Conservation (phyloP, 2,329 filamentous ascomycete species). For the Pseudocercospora fijiensis region DNA sequence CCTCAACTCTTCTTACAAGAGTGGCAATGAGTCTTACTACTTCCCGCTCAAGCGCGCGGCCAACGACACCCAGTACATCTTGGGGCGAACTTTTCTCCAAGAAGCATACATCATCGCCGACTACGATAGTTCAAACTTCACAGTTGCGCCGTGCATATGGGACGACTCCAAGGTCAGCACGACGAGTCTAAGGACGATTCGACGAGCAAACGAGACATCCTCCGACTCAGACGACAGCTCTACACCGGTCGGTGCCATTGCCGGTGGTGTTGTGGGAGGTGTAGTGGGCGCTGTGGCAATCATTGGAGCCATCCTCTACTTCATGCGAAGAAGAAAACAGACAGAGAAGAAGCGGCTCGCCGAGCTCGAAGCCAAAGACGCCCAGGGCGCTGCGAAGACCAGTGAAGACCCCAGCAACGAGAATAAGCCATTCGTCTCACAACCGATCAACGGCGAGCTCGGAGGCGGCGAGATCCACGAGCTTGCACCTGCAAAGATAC, state of each 20-base stretch:
- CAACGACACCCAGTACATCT: conserved; percentile 39
- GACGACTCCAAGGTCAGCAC: conserved; percentile 27
- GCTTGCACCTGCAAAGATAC: conserved; percentile 33
- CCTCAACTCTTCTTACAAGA: conserved; percentile 22
- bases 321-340: conserved; percentile 31
- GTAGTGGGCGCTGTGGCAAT: conserved; percentile 34
- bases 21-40: conserved; percentile 29
- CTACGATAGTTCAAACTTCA: conserved; percentile 41
- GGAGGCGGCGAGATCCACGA: conserved; percentile 38
- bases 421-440: conserved; percentile 30
- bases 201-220: conserved; percentile 29
- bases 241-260: conserved; percentile 37
- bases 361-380: conserved; percentile 36
- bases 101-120: conserved; percentile 43
- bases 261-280: conserved; percentile 37
- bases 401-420: conserved; percentile 19
- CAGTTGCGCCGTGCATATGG: conserved; percentile 40
- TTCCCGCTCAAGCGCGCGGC: conserved; percentile 39
- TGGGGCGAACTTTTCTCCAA: conserved; percentile 41
- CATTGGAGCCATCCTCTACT: conserved; percentile 31
- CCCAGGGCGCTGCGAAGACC: conserved; percentile 16
- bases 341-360: conserved; percentile 30
- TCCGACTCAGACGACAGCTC: conserved; percentile 26
- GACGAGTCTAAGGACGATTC: conserved; percentile 33
- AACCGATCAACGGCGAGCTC: conserved; percentile 38